Percentiles rank a stretch among this genome's conserved stretches.
Evolutionary conservation across 164 flowering plant genomes (phyloP).

Genomic region (Umbilicus rupestris): DNA sequence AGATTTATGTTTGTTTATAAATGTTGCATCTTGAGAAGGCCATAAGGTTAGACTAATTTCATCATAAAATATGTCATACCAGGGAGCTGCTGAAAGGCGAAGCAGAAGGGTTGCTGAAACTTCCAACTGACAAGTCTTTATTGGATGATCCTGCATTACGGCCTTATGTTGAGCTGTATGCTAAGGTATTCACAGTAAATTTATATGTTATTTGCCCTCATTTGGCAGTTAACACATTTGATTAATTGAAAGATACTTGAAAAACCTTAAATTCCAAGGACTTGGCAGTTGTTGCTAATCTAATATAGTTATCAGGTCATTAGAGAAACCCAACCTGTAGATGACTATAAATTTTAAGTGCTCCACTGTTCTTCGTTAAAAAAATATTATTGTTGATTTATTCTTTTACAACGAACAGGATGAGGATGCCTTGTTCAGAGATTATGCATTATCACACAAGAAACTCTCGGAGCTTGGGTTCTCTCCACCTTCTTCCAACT

Average conservation of each 20-base stretch:
- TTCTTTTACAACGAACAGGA: slow-evolving; percentile 33
- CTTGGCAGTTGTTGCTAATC: too few species aligned
- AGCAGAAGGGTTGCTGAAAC: slow-evolving; percentile 38
- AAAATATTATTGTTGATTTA: not conserved
- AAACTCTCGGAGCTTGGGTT: slow-evolving; percentile 64
- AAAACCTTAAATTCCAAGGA: too few species aligned
- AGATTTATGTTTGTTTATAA: too few species aligned
- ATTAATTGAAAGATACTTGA: too few species aligned
- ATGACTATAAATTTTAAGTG: too few species aligned
- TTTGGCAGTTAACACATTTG: not conserved
- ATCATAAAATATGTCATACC: not conserved
- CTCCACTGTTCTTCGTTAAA: too few species aligned
- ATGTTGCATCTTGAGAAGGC: not conserved
- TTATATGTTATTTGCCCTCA: not conserved
- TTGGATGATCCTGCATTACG: slow-evolving; percentile 40
- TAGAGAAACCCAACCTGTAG: too few species aligned
- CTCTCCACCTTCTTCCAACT: slow-evolving; percentile 15
- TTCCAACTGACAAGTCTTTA: slow-evolving; percentile 47
- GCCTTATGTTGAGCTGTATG: slow-evolving; percentile 38
- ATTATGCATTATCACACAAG: slow-evolving; percentile 59
- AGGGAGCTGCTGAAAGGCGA: slow-evolving; percentile 46
- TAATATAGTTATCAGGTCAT: too few species aligned
- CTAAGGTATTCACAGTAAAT: slow-evolving; percentile 20
- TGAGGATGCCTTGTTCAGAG: slow-evolving; percentile 60
- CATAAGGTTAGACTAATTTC: not conserved